Evolutionary conservation across 176 grass and related monocot genomes (phyloP).

Genomic region (Areca catechu): DNA sequence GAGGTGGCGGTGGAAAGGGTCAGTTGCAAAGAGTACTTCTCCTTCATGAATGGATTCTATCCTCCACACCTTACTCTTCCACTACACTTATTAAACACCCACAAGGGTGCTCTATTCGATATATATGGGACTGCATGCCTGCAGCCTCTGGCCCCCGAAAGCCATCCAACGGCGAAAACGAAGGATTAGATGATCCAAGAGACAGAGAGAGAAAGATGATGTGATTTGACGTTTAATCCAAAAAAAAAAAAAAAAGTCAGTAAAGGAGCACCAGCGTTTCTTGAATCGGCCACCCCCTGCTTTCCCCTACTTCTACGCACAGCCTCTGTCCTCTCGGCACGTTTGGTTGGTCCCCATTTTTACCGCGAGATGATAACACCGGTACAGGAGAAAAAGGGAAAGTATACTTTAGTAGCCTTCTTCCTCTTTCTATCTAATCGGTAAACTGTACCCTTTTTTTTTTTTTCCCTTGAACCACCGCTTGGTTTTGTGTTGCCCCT

Average conservation of each 20-base stretch:
- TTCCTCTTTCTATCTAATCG: too few species aligned
- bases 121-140: too few species aligned
- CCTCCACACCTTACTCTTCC: conserved; percentile 11
- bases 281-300: too few species aligned
- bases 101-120: conserved; percentile 20
- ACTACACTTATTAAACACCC: neutral
- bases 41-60: conserved; percentile 38
- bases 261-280: conserved; percentile 3
- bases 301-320: too few species aligned
- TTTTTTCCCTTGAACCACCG: too few species aligned
- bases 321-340: too few species aligned
- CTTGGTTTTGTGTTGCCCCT: too few species aligned
- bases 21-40: neutral
- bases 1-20: conserved; percentile 24
- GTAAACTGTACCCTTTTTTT: too few species aligned
- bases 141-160: neutral
- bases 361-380: too few species aligned
- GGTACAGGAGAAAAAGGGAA: too few species aligned
- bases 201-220: conserved; percentile 12
- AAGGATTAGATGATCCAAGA: neutral
- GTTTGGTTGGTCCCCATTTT: too few species aligned
- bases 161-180: conserved; percentile 27
- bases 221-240: conserved; percentile 8
- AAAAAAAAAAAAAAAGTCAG: neutral
- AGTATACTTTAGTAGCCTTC: too few species aligned